Conservation (phyloP, 441 rosid genomes). For the Brassica hybrid region DNA sequence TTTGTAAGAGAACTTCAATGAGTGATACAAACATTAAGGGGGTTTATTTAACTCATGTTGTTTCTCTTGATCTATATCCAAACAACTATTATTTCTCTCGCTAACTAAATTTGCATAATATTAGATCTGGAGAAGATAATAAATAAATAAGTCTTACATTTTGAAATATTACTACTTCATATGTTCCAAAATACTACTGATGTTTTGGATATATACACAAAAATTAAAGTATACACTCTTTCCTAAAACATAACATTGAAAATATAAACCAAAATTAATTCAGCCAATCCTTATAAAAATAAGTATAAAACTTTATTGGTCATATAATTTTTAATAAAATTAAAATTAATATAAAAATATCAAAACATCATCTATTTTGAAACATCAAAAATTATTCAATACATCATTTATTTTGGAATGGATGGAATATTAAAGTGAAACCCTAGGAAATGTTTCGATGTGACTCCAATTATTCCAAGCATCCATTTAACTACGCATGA, state of each 20-base stretch:
- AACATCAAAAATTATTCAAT: too few species aligned
- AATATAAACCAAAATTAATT: too few species aligned
- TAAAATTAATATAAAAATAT: too few species aligned
- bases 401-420: too few species aligned
- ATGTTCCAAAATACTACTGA: too few species aligned
- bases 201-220: too few species aligned
- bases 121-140: not conserved
- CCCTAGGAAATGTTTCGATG: slow-evolving; percentile 34
- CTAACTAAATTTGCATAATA: not conserved
- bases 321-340: too few species aligned
- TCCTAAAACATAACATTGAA: too few species aligned
- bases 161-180: not conserved
- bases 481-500: slow-evolving; percentile 39
- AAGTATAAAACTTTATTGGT: too few species aligned
- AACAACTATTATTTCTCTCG: not conserved
- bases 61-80: not conserved
- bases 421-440: not conserved
- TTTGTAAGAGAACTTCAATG: not conserved
- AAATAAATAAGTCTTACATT: not conserved
- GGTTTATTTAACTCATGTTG: not conserved
- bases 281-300: too few species aligned
- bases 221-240: too few species aligned
- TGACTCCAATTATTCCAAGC: slow-evolving; percentile 39
- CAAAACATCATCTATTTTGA: too few species aligned
- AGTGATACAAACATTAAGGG: not conserved